Base-by-base conservation (phyloP, 2,329 filamentous ascomycete species). In the Sclerotinia minor region DNA sequence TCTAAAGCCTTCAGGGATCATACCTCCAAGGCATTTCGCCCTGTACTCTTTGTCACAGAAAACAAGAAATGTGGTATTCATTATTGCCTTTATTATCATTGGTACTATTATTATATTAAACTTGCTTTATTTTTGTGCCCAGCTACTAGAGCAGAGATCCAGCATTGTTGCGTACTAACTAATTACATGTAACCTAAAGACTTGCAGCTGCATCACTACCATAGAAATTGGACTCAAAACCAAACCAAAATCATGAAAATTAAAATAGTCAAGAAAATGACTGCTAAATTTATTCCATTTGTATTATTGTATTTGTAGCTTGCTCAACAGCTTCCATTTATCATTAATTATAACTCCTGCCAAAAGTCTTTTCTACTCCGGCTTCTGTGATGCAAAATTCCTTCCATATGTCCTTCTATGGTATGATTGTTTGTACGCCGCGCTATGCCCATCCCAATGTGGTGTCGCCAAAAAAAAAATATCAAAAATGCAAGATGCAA, bases 391-490 rank as follows among this genome's bases (percentile, higher is more conserved):
- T 65, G 63, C 49, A 57, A 65, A 52, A 65, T 57, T 57, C 24
- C n/a, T 26, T 50, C 61, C 50, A 65, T 55, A 47, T 65, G 19
- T 19, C 29, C 35, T 45, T 47, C 63, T 57, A 57, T 65, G 63
- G 38, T 32, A 44, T 44, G 54, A 35, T 44, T 38, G 45, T 61
- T 13, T 45, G 38, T 65, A 65, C 63, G 63, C 63, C 63, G 50
- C 63, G 63, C 63, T 57, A 65, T 65, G 63, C 63, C 50, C 50
- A 35, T 57, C 21, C 26, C 26, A 57, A 57, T 45, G 44, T 44
- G 29, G 24, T 54, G 35, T 47, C 15, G 5, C 5, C 32, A 21
- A 65, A 65, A 57, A 45, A 21, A 65, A 65, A 57, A 41, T 2
- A 11, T 47, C 55, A 38, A 65, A 55, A 65, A 55, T 57, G 63